Base-by-base conservation (phyloP, 495 filamentous ascomycete species). In the Mycothermus thermophilus region DNA sequence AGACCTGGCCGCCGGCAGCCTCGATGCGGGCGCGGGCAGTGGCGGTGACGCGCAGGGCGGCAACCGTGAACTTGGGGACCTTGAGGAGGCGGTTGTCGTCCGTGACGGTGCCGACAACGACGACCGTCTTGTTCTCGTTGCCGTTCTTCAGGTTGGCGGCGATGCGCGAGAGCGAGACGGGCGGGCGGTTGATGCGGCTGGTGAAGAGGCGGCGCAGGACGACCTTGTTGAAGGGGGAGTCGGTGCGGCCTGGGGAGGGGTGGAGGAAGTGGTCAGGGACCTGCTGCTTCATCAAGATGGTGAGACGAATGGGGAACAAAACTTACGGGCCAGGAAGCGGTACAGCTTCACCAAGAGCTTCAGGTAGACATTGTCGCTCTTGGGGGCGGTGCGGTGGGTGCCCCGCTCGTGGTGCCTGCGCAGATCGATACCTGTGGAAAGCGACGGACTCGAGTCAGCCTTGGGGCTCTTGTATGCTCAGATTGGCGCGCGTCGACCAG, bases 281-380 rank as follows among this genome's bases (percentile, higher is more conserved):
- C 24, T 0, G 4, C 15, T 5, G 13, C 11, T 15, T 8, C 32
- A 13, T 3, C 8, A 20, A 33, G 13, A 24, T 6, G 22, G 22
- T 25, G 22, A 25, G 22, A n/a, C n/a, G n/a, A n/a, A n/a, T n/a
- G n/a, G n/a, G n/a, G n/a, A n/a, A n/a, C n/a, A 15, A 17, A 45
- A 77, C 85, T 66, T 81, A 93, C 88, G 87, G 51, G 86, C 80
- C 52, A 97, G 69, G 79, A 97, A 97, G 67, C 80, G 79, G 76
- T 96, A 97, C 18, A 97, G 82, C 78, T 95, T 95, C 66, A 95
- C 86, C 57, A 96, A 71, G 47, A 97, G 79, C 73, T 86, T 84
- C 54, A 95, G 71, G 67, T 95, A 96, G 48, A 86, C 83, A 70
- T 97, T 96, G 66, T 93, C 84, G 68, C 80, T 90, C 62, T 96